Conservation (phyloP, 2,329 filamentous ascomycete genomes). For the Cercospora sp. region DNA sequence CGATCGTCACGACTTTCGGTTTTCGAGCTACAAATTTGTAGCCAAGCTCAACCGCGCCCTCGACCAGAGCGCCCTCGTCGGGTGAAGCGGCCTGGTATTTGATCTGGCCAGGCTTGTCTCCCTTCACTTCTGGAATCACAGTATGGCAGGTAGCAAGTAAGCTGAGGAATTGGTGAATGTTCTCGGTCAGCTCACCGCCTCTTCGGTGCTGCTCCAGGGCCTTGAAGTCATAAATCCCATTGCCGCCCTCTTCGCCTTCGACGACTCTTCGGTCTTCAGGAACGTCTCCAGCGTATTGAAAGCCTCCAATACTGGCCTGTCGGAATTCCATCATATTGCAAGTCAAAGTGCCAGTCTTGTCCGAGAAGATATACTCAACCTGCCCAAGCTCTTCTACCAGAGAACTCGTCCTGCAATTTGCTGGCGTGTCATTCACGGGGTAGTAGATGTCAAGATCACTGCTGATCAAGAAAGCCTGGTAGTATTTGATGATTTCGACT, state of each 20-base stretch:
- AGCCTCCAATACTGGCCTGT: constrained; percentile 86
- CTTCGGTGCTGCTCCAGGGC: constrained; percentile 68
- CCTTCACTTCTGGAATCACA: constrained; percentile 86
- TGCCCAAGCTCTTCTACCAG: constrained; percentile 96
- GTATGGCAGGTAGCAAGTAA: constrained; percentile 91
- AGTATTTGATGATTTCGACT: constrained; percentile 96
- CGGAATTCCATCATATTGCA: constrained; percentile 99
- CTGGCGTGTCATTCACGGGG: constrained; percentile 89
- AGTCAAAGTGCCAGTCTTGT: constrained; percentile 96
- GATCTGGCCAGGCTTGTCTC: constrained; percentile 75
- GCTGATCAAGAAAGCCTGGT: constrained; percentile 95
- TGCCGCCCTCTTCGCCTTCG: constrained; percentile 68
- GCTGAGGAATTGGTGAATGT: constrained; percentile 80
- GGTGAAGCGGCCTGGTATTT: constrained; percentile 98
- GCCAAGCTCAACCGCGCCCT: constrained; percentile 80
- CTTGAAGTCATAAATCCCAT: constrained; percentile 82
- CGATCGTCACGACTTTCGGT: constrained; percentile 82
- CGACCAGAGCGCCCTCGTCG: constrained; percentile 93
- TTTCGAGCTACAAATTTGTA: constrained; percentile 91
- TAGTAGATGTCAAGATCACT: constrained; percentile 98
- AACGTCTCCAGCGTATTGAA: constrained; percentile 90
- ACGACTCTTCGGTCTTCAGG: constrained; percentile 85
- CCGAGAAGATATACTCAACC: constrained; percentile 97
- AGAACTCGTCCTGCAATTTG: constrained; percentile 93
- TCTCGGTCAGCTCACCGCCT: constrained; percentile 53